Percentiles rank a stretch among this genome's conserved stretches.
Conservation (phyloP, 2,329 filamentous ascomycete genomes). For the Alternaria metachromatica region DNA sequence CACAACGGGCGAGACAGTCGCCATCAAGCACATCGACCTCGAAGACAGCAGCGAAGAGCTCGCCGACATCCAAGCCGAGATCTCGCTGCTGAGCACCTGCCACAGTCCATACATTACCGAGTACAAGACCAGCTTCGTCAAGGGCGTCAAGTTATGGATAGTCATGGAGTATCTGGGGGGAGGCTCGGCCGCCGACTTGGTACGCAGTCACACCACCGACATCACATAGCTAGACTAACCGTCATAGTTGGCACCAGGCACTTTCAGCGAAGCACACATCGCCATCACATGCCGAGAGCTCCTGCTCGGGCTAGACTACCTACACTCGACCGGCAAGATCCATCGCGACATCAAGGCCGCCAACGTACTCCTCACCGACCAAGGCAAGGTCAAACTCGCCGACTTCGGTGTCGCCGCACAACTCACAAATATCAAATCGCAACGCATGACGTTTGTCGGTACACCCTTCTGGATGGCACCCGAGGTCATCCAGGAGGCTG, state of each 20-base stretch:
- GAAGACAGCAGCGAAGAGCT: slow-evolving; percentile 99
- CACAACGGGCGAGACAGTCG: slow-evolving; percentile 88
- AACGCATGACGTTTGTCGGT: slow-evolving; percentile 98
- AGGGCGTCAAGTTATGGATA: slow-evolving; percentile 97
- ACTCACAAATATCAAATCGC: slow-evolving; percentile 95
- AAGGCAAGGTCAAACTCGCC: slow-evolving; percentile 90
- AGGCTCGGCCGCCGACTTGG: slow-evolving; percentile 91
- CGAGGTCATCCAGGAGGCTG: slow-evolving; percentile 96
- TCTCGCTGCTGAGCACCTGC: slow-evolving; percentile 92
- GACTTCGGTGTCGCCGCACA: slow-evolving; percentile 98
- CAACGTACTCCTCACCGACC: slow-evolving; percentile 90
- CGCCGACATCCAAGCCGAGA: slow-evolving; percentile 96
- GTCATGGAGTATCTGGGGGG: slow-evolving; percentile 98
- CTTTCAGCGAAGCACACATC: slow-evolving; percentile 88
- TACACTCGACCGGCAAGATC: slow-evolving; percentile 93
- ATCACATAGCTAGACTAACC: slow-evolving; percentile 25
- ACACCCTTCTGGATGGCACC: slow-evolving; percentile 99
- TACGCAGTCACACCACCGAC: slow-evolving; percentile 53
- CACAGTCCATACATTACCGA: slow-evolving; percentile 92
- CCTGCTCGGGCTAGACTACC: slow-evolving; percentile 86
- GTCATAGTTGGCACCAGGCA: slow-evolving; percentile 81
- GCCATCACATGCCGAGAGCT: slow-evolving; percentile 94
- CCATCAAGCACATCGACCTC: slow-evolving; percentile 98
- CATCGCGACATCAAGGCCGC: slow-evolving; percentile 97
- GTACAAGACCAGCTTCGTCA: slow-evolving; percentile 96